Base-by-base conservation (phyloP, 805 yeast genomes). In the Metschnikowia picachoensis region DNA sequence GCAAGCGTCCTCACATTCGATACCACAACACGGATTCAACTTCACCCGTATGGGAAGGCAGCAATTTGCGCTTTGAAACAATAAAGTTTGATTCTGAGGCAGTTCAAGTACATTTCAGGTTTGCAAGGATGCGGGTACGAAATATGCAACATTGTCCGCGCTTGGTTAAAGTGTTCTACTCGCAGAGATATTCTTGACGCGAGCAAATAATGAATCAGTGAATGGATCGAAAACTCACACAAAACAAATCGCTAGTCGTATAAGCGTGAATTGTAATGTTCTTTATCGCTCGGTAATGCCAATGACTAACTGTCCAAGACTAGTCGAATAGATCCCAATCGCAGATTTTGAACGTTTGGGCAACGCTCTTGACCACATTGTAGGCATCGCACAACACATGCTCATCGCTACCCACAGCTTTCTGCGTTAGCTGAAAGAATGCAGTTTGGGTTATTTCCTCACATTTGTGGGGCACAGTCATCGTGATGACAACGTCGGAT, bases 401-500 rank as follows among this genome's bases (percentile, higher is more conserved):
- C 29, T 28, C 43, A 3, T 30, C 11, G n/a, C 42, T 43, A 30
- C 28, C 12, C 4, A 43, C 37, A 13, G 39, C 50, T 8, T 39
- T 28, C 13, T 46, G 52, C 11, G 47, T 54, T 35, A 33, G 49
- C n/a, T 39, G 28, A 29, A 47, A 36, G 28, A 49, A 52, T 15
- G 29, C 35, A 25, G 48, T 49, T 13, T 46, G 42, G 11, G 44
- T 46, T 28, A 55, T 42, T 12, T 38, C 49, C 2, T 47, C 54
- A 8, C 35, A 32, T 17, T 48, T 50, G n/a, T 51, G 44, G 9
- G 87, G 87, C 2, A 82, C 71, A 52, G 84, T 83, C 56, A 77
- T 72, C 3, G 85, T 74, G 12, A 86, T 60, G 35, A 85, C 58
- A 3, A 82, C 69, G 62, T 87, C 95, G 0, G 91, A 82, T 2